Conservation (phyloP, 257 asterid species). For the Solanum clarkiae region DNA sequence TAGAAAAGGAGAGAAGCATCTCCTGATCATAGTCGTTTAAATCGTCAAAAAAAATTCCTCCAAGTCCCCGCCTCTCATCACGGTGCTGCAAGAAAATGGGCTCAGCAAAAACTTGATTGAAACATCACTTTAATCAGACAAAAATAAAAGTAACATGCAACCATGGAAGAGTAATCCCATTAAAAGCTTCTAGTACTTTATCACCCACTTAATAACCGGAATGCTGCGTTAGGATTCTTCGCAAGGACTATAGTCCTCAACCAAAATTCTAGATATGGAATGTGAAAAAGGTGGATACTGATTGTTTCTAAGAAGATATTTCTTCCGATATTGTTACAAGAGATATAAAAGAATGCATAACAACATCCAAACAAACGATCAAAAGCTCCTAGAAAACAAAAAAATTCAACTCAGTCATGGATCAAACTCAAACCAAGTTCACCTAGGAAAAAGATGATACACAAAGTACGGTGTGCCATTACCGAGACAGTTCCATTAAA, state of each 20-base stretch:
- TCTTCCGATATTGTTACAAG: not conserved
- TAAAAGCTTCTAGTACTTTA: not conserved
- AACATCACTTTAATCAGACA: not conserved
- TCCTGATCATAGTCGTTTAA: conserved; percentile 83
- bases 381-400: not conserved
- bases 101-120: not conserved
- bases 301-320: not conserved
- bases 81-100: conserved; percentile 57
- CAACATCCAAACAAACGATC: not conserved
- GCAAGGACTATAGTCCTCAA: not conserved
- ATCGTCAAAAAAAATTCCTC: conserved; percentile 97
- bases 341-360: not conserved
- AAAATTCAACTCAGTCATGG: not conserved
- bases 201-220: not conserved
- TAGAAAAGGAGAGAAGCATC: conserved; percentile 93
- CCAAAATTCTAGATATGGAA: not conserved
- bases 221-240: not conserved
- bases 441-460: not conserved
- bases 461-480: not conserved
- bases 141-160: not conserved
- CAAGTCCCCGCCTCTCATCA: conserved; percentile 95
- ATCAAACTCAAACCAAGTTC: not conserved
- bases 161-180: not conserved
- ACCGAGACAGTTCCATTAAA: not conserved
- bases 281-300: not conserved